Evolutionary conservation across 2,329 filamentous ascomycete species (phyloP).

Genomic region (Didymella exigua): DNA sequence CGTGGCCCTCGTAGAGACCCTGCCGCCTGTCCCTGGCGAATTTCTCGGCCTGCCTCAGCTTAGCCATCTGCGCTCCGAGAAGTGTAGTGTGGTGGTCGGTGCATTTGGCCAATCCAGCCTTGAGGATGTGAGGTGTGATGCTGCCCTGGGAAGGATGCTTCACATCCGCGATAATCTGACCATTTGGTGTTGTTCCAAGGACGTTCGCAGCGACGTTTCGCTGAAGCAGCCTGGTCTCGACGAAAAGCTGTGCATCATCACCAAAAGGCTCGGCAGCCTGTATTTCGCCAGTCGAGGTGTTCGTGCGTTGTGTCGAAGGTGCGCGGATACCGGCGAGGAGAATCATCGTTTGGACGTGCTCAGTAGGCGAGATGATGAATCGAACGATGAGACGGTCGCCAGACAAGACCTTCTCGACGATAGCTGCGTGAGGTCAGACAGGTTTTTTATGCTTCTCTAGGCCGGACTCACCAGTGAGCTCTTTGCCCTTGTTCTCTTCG

Average conservation of each 20-base stretch:
- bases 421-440: conserved; percentile 46
- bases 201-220: conserved; percentile 82
- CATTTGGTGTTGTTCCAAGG: conserved; percentile 85
- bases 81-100: conserved; percentile 95
- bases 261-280: conserved; percentile 88
- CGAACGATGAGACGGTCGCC: conserved; percentile 89
- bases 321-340: conserved; percentile 87
- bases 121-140: conserved; percentile 88
- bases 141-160: conserved; percentile 84
- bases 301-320: conserved; percentile 84
- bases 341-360: conserved; percentile 88
- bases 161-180: conserved; percentile 85
- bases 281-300: conserved; percentile 76
- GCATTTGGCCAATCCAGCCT: conserved; percentile 88
- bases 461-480: conserved; percentile 66
- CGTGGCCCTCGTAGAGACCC: conserved; percentile 81
- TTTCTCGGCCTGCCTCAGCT: conserved; percentile 84
- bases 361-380: conserved; percentile 76
- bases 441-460: not conserved
- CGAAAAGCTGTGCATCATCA: conserved; percentile 85
- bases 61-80: conserved; percentile 85
- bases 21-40: conserved; percentile 76
- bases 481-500: conserved; percentile 82
- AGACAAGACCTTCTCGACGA: conserved; percentile 89
- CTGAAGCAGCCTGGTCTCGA: conserved; percentile 85